Percentiles rank a stretch among this genome's conserved stretches.
Evolutionary conservation across 139 green algal species (phyloP).

Genomic region (Chlorella vulgaris): DNA sequence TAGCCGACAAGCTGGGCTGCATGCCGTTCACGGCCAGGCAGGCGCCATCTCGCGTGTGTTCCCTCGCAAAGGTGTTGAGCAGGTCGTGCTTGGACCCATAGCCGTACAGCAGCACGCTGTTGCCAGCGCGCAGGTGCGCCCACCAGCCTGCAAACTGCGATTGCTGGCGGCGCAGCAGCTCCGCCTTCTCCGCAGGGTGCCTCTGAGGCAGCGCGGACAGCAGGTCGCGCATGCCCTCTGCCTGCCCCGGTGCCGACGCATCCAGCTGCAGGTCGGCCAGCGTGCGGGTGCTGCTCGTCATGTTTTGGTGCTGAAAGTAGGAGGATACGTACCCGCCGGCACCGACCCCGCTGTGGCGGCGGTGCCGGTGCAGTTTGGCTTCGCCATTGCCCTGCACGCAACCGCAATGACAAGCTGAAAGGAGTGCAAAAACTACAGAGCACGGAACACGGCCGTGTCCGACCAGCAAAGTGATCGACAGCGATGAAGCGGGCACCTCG

Average conservation of each 20-base stretch:
- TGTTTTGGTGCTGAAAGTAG: conserved; percentile 6
- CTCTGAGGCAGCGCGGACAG: conserved; percentile 12
- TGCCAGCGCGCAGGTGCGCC: conserved; percentile 40
- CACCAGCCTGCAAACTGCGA: conserved; percentile 22
- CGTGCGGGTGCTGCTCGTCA: neutral
- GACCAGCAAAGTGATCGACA: no score
- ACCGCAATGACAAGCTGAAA: no score
- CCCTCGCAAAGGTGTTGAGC: conserved; percentile 69
- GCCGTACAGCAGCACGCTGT: conserved; percentile 86
- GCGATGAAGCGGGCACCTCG: no score
- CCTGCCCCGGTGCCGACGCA: neutral
- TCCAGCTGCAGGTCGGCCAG: conserved; percentile 4
- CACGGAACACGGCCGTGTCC: no score
- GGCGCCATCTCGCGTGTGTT: conserved; percentile 34
- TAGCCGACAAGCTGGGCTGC: conserved; percentile 46
- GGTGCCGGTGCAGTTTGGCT: no score
- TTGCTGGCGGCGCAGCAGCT: neutral
- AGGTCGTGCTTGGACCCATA: conserved; percentile 82
- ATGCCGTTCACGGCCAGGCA: conserved; percentile 66
- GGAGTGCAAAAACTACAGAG: no score
- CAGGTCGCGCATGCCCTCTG: conserved; percentile 4
- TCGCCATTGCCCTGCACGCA: no score
- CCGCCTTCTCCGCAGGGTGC: conserved; percentile 36
- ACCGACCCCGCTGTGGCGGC: neutral
- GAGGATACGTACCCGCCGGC: neutral